Percentiles rank a stretch among this genome's conserved stretches.
phyloP scores from a whole-genome alignment of 257 asterid genomes.

The Scutellaria barbata region DNA sequence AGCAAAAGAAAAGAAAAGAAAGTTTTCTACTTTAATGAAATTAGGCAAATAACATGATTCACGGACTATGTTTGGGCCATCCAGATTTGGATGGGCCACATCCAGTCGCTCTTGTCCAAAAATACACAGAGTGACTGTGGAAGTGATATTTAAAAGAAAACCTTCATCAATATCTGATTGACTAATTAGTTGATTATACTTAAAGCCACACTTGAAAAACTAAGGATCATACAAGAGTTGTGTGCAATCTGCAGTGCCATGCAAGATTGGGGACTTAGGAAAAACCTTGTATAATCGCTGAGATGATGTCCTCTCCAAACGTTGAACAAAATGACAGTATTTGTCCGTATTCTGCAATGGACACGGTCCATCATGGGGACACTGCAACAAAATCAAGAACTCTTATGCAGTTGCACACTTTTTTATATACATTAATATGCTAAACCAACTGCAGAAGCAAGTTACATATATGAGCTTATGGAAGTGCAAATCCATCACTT shows the following conservation, averaged over 20 bases:
- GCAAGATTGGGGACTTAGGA: constrained; percentile 6
- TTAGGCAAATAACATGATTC: not conserved
- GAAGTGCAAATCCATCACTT: constrained; percentile 43
- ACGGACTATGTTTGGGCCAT: not conserved
- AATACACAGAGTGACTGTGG: not conserved
- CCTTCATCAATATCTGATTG: not conserved
- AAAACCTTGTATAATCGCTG: constrained; percentile 87
- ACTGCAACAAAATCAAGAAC: constrained; percentile 54
- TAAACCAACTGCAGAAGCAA: constrained; percentile 16
- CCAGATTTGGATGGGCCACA: not conserved
- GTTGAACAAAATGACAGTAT: constrained; percentile 98
- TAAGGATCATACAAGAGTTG: constrained; percentile 17
- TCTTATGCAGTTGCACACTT: constrained; percentile 8
- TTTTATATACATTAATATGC: constrained; percentile 6
- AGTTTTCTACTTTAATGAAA: not conserved
- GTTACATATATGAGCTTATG: constrained; percentile 19
- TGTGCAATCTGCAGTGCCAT: constrained; percentile 8
- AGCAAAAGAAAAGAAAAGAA: not conserved
- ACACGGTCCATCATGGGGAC: constrained; percentile 97
- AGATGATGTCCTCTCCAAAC: constrained; percentile 87
- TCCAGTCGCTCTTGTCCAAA: not conserved
- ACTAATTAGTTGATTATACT: not conserved
- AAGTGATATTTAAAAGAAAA: constrained; percentile 12
- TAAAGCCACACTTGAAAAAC: constrained; percentile 7
- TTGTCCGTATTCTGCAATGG: constrained; percentile 79